Evolutionary conservation across 257 asterid species (phyloP), one percentile per base, ranked within the genome.

Genomic region (Solanum chiquidenum): DNA sequence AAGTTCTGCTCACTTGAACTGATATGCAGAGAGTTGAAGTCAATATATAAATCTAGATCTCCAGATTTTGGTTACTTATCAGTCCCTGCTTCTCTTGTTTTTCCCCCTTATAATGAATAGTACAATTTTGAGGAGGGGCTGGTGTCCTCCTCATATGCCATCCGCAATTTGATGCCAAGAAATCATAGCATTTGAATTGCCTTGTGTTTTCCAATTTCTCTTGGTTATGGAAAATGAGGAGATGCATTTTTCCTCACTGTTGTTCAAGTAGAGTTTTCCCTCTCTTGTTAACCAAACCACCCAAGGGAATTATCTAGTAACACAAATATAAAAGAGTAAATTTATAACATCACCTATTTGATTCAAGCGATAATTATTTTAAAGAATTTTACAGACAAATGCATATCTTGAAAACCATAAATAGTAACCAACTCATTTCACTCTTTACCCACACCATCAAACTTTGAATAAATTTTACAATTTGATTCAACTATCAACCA

Each of bases 361-460:
- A 82, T 46, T 82, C 44, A 31, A 37, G 29, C 40, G 52, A 62
- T 27, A 27, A 16, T 46, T 82, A 44, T 82, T 31, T 82, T 29
- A 5, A 52, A 82, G 86, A 21, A 49, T 49, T 49, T 82, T 82
- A 49, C 86, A 49, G 20, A 31, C 85, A 40, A 80, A 80, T 82
- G 86, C 86, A 49, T 49, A 82, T 82, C 69, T 29, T 82, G 69
- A 49, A 82, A 49, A 82, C 69, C 71, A 49, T 49, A 82, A 49
- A 49, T 49, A 46, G 86, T 80, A 89, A 40, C 89, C 91, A 87
- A 88, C 85, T 88, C 69, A 60, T n/a, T 49, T 72, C 90, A 83
- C 86, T 90, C 92, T 87, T 89, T 83, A 90, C 91, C 92, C 89
- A 86, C 90, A 90, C 89, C 92, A 88, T 83, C 91, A 88, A 83